Conservation (phyloP, 1,139 yeast species). For the Yamadazyma blattariae region DNA sequence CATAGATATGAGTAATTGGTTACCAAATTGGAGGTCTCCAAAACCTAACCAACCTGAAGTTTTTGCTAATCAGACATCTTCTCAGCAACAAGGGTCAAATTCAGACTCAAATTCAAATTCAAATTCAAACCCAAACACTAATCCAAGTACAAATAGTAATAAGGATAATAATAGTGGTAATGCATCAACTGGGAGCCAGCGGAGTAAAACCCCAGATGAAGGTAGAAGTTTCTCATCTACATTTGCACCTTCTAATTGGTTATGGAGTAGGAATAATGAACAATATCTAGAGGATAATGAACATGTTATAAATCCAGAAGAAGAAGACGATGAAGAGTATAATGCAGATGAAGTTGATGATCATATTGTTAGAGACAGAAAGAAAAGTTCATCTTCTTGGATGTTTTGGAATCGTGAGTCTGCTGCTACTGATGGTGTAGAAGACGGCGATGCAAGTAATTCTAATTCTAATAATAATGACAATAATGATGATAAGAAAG, state of each 20-base stretch:
- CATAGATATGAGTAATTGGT: conserved; percentile 10
- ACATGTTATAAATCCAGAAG: conserved; percentile 8
- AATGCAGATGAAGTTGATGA: conserved; percentile 33
- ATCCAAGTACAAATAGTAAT: too few species aligned
- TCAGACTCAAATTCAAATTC: too few species aligned
- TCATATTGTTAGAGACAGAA: conserved; percentile 29
- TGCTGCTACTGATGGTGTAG: background rate
- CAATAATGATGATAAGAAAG: conserved; percentile 1
- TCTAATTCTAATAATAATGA: conserved; percentile 6
- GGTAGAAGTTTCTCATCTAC: conserved; percentile 10
- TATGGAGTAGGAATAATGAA: conserved; percentile 10
- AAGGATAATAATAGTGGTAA: too few species aligned
- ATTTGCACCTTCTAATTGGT: conserved; percentile 12
- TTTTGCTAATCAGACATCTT: background rate
- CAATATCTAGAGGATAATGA: conserved; percentile 8
- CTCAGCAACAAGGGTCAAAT: too few species aligned
- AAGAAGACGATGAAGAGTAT: conserved; percentile 21
- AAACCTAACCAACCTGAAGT: background rate
- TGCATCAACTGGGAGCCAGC: too few species aligned
- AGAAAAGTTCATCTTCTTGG: conserved; percentile 31
- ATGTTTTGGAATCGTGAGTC: conserved; percentile 30
- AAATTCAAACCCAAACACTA: too few species aligned
- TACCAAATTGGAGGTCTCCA: conserved; percentile 9
- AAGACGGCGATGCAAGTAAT: conserved; percentile 5
- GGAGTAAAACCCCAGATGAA: background rate